These are phyloP conservation scores for Malassezia slooffiae DNA, from an alignment of 1,284 basidiomycete species.

Conservation along the genomic window DNA sequence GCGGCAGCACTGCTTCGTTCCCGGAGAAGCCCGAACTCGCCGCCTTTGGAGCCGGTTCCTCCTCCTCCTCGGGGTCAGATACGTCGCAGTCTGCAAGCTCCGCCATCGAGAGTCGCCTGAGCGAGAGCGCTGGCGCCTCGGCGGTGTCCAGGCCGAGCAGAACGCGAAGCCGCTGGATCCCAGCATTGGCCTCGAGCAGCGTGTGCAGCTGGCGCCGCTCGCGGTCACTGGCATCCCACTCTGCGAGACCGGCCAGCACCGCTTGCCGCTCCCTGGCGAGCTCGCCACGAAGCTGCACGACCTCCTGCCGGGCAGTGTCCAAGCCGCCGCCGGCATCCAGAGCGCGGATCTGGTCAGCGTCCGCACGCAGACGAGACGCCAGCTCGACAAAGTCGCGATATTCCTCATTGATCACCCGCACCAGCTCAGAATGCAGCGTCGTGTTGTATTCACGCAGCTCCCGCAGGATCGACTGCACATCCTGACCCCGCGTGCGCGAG, in stretches of 20 bases:
- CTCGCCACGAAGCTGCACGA: not conserved
- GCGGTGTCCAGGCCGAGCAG: too few species aligned
- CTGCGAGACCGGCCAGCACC: not conserved
- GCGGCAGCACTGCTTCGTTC: too few species aligned
- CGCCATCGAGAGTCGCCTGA: too few species aligned
- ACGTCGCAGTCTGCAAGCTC: too few species aligned
- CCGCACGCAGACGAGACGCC: slow-evolving; percentile 58
- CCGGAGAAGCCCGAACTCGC: too few species aligned
- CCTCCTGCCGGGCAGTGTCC: not conserved
- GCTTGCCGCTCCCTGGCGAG: not conserved
- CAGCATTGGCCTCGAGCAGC: slow-evolving; percentile 10
- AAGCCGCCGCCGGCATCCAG: not conserved
- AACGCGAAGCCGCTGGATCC: too few species aligned
- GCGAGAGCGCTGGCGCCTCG: too few species aligned
- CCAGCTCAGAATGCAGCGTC: slow-evolving; percentile 75
- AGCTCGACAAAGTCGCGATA: slow-evolving; percentile 95
- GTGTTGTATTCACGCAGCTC: slow-evolving; percentile 77
- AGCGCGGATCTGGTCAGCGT: not conserved
- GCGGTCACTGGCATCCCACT: not conserved
- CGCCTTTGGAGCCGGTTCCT: too few species aligned
- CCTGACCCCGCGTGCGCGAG: slow-evolving; percentile 71
- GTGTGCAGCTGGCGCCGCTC: not conserved
- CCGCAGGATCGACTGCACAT: slow-evolving; percentile 66
- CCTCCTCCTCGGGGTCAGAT: too few species aligned
- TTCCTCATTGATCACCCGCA: slow-evolving; percentile 89